phyloP scores from a whole-genome alignment of 371 early-diverging fungal species.

The Thermomucor indicae-seudaticae region DNA sequence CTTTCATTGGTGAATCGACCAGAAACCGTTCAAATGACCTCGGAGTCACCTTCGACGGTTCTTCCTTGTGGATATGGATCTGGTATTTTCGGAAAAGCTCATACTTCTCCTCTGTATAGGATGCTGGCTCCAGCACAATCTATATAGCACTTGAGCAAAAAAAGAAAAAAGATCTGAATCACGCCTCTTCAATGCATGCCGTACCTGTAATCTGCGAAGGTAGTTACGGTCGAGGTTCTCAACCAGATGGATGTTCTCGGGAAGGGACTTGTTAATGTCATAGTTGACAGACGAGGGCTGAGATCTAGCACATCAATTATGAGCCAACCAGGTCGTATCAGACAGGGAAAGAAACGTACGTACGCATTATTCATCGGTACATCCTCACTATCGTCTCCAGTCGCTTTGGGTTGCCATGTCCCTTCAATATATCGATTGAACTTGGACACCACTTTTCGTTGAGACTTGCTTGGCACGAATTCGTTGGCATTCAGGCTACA shows the following conservation, averaged over 20 bases:
- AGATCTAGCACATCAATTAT: neutral
- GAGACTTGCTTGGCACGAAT: conserved; percentile 59
- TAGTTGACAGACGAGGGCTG: conserved; percentile 5
- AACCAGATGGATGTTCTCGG: conserved; percentile 6
- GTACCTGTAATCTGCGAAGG: conserved; percentile 18
- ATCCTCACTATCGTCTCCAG: neutral
- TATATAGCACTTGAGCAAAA: conserved; percentile 5
- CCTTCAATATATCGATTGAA: conserved; percentile 55
- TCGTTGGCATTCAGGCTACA: conserved; percentile 46
- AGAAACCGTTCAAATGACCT: conserved; percentile 68
- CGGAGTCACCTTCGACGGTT: conserved; percentile 44
- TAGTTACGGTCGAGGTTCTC: conserved; percentile 11
- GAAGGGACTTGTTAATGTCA: conserved; percentile 1
- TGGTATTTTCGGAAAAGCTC: conserved; percentile 82
- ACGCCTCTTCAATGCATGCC: neutral
- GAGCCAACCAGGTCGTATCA: neutral
- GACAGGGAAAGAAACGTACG: neutral
- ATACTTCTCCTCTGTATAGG: conserved; percentile 70
- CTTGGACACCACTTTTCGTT: conserved; percentile 64
- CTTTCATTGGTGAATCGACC: conserved; percentile 69
- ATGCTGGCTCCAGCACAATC: conserved; percentile 59
- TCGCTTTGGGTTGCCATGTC: conserved; percentile 19
- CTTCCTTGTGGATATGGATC: conserved; percentile 71
- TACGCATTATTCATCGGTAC: conserved; percentile 13
- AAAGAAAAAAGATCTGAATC: neutral